Base-by-base conservation (phyloP, 768 basidiomycete genomes). In the Leccinum barrowsii region DNA sequence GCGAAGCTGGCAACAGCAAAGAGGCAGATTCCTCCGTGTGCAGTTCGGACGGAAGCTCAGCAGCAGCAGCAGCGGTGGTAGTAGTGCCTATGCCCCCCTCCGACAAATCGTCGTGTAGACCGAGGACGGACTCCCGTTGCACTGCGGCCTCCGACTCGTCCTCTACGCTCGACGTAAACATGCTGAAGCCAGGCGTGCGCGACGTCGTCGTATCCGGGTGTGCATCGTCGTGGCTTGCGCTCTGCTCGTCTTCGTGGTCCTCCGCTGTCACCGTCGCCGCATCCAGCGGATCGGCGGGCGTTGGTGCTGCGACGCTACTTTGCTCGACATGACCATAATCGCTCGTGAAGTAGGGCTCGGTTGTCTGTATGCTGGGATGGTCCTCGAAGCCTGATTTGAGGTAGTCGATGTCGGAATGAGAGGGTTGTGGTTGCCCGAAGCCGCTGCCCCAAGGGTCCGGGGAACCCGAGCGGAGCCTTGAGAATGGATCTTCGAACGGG, bases 391-490 rank as follows among this genome's bases (percentile, higher is more conserved):
- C 63, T 59, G 66, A 60, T 59, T 65, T 70, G 53, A 73, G 69
- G 60, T 66, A 66, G 55, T 69, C 73, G 26, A 63, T 62, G 46
- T 66, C 70, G 24, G 63, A 49, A 0, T 62, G 35, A n/a, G 62
- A 35, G 15, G 54, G 59, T 26, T 59, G 72, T 60, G 61, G 62
- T 46, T 77, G 77, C 60, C 79, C 85, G 40, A 83, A 85, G 58
- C n/a, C n/a, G n/a, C 80, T 81, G 4, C 86, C 76, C 89, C 89
- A 92, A 63, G 89, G 89, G 70, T 91, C 89, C 46, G 87, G 86
- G 19, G 89, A 89, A 62, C 73, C 68, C 21, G 87, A 84, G 46
- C 88, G 70, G 28, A 67, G 80, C 58, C 81, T 81, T n/a, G 80
- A 75, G 64, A 89, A 90, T 5, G 86, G 86, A 68, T 88, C 84